Evolutionary conservation across 768 basidiomycete species (phyloP), one percentile per base, ranked within the genome.

Genomic region (Dioszegia hungarica): DNA sequence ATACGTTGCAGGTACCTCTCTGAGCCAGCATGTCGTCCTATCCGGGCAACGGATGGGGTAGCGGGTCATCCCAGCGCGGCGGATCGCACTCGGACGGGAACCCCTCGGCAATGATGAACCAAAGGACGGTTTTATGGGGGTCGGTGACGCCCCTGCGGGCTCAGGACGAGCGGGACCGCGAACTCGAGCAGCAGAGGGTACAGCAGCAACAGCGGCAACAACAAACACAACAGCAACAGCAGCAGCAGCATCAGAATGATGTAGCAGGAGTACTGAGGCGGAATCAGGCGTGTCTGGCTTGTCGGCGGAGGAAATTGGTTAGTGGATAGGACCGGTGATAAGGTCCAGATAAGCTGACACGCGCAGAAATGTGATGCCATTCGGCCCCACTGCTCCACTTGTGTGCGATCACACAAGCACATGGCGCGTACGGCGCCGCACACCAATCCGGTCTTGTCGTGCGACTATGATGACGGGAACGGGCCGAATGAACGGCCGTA

Each of bases 291-390:
- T 73, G 71, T 57, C 36, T 70, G 38, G 57, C 64, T 29, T 73
- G 71, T 54, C 41, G 71, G 34, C 44, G 66, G 49, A 55, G 71
- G 38, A 73, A 73, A 41, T 37, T 72, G 48, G 68, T 70, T 33
- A 25, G 63, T 62, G 14, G 37, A n/a, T n/a, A n/a, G n/a, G n/a
- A n/a, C n/a, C n/a, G n/a, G n/a, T n/a, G n/a, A n/a, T n/a, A 55
- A 3, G 11, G 17, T 36, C n/a, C 45, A 49, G 47, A 59, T 31
- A 8, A 37, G 31, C 34, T 47, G 44, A 47, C n/a, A 19, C 15
- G 31, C 2, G 17, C 34, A 70, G 68, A 73, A 73, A 68, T 73
- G 71, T 57, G 71, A 73, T 62, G 71, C 71, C 5, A 62, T 68
- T 41, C 57, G 70, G 51, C 71, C 71, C 14, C 66, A 73, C 37